A percentile compares a stretch with the other conserved stretches of the same genome.
phyloP scores from a whole-genome alignment of 352 stramenopile species.

The Phytophthora syringae region DNA sequence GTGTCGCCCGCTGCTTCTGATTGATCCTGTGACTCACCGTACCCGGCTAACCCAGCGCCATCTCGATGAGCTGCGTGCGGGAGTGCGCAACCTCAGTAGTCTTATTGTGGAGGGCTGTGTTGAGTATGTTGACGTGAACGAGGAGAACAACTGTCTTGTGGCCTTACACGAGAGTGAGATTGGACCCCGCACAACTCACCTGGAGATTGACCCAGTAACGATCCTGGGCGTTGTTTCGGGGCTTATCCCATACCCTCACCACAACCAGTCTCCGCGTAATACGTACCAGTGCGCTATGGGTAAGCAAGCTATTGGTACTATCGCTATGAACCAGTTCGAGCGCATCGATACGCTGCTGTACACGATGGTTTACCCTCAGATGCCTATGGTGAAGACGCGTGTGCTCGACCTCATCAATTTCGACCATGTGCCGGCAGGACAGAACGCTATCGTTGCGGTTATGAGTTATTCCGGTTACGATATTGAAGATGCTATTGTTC shows the following conservation, averaged over 20 bases:
- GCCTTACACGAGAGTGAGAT: constrained; percentile 95
- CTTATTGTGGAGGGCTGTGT: constrained; percentile 96
- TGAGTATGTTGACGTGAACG: constrained; percentile 99
- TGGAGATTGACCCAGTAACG: constrained; percentile 99
- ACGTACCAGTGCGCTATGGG: constrained; percentile 99
- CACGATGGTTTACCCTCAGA: constrained; percentile 99
- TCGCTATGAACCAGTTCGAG: constrained; percentile 99
- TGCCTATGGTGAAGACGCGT: constrained; percentile 99
- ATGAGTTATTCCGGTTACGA: constrained; percentile 99
- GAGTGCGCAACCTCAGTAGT: constrained; percentile 78
- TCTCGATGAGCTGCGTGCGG: constrained; percentile 90
- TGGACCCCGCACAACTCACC: constrained; percentile 94
- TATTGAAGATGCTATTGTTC: constrained; percentile 99
- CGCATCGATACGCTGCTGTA: constrained; percentile 99
- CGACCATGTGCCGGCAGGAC: constrained; percentile 97
- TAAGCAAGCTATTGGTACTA: constrained; percentile 99
- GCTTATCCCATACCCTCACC: constrained; percentile 99
- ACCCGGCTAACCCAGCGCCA: constrained; percentile 96
- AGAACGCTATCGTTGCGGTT: constrained; percentile 99
- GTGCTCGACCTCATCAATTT: constrained; percentile 99
- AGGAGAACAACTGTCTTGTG: constrained; percentile 99
- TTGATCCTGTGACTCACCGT: constrained; percentile 88
- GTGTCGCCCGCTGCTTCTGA: constrained; percentile 97
- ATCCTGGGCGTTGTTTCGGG: constrained; percentile 98
- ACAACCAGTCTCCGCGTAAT: constrained; percentile 99